Percentiles rank a stretch among this genome's conserved stretches.
Evolutionary conservation across 371 early-diverging fungal genomes (phyloP).

Genomic region (Dichotomocladium elegans): DNA sequence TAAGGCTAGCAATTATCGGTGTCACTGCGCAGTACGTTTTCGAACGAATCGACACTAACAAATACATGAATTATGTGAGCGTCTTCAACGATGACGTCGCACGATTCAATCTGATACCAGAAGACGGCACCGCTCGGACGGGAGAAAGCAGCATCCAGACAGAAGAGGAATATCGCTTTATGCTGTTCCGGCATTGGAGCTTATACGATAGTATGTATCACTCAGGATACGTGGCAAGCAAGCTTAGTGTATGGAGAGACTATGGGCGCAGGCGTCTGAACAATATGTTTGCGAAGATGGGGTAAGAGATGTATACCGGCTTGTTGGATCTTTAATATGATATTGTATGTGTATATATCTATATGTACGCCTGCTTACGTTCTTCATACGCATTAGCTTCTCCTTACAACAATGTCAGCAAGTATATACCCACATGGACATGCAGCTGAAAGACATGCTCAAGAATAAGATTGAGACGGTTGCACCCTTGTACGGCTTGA

Average conservation of each 20-base stretch:
- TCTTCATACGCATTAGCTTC: conserved; percentile 38
- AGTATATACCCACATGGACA: conserved; percentile 76
- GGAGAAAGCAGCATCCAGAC: conserved; percentile 21
- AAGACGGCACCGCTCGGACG: conserved; percentile 4
- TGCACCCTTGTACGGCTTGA: conserved; percentile 75
- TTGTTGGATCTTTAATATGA: conserved; percentile 4
- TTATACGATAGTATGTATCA: conserved; percentile 83
- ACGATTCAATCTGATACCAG: conserved; percentile 34
- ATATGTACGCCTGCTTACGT: too few species aligned
- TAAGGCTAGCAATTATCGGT: conserved; percentile 69
- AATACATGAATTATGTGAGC: conserved; percentile 50
- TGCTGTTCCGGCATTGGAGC: conserved; percentile 90
- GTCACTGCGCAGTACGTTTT: conserved; percentile 67
- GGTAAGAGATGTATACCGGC: conserved; percentile 35
- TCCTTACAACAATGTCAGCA: conserved; percentile 67
- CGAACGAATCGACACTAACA: conserved; percentile 56
- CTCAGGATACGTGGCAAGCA: conserved; percentile 80
- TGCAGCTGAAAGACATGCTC: conserved; percentile 67
- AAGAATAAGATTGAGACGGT: conserved; percentile 61
- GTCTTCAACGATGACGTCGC: conserved; percentile 59
- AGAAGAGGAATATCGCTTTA: conserved; percentile 75
- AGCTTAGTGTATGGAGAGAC: conserved; percentile 84
- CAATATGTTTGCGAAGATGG: conserved; percentile 86
- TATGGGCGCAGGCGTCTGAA: conserved; percentile 72
- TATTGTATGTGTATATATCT: too few species aligned